These are phyloP conservation scores for Leccinum imitatum DNA, from an alignment of 768 basidiomycete genomes.

Conservation along the genomic window DNA sequence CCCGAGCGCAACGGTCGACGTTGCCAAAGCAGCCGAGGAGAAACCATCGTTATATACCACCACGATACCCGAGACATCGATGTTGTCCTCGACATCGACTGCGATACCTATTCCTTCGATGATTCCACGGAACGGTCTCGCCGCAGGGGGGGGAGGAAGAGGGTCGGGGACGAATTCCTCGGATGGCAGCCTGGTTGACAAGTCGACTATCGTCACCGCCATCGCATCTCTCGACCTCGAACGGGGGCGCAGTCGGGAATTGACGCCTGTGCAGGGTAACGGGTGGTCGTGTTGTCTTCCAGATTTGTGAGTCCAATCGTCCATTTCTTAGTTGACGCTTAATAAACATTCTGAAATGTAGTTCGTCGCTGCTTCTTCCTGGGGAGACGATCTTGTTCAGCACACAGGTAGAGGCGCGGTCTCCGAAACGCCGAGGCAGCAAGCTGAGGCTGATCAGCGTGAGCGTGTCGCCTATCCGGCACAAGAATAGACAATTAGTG, in stretches of 20 bases:
- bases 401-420: conserved; percentile 53
- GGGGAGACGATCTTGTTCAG: conserved; percentile 51
- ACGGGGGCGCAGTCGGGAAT: conserved; percentile 52
- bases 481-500: conserved; percentile 54
- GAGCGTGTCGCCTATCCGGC: conserved; percentile 45
- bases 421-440: conserved; percentile 56
- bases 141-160: conserved; percentile 17
- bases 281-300: conserved; percentile 31
- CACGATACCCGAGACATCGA: conserved; percentile 5
- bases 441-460: conserved; percentile 52
- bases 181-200: conserved; percentile 46
- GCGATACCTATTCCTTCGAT: conserved; percentile 10
- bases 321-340: neutral
- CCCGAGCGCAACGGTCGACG: neutral
- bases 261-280: conserved; percentile 56
- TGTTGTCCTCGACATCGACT: neutral
- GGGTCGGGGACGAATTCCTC: conserved; percentile 47
- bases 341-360: conserved; percentile 9
- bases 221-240: conserved; percentile 37
- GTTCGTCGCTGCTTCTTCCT: conserved; percentile 39
- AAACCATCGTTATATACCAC: conserved; percentile 2
- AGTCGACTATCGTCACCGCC: conserved; percentile 28
- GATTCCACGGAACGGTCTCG: conserved; percentile 3
- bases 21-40: conserved; percentile 5
- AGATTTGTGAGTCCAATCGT: conserved; percentile 42